Evolutionary conservation across 2,329 filamentous ascomycete species (phyloP).

Genomic region (Westerdykella sp.): DNA sequence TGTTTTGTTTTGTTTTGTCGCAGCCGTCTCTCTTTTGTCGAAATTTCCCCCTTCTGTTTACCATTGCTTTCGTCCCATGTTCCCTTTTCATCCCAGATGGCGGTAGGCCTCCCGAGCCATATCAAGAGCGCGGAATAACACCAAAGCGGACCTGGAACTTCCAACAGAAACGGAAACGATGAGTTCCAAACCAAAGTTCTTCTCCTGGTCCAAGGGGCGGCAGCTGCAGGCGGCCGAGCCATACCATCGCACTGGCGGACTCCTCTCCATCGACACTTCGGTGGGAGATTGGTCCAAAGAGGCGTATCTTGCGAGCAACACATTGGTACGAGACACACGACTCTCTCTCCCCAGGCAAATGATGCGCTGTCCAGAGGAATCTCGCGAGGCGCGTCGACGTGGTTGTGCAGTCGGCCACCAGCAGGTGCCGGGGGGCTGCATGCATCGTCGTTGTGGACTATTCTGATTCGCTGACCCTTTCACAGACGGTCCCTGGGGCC

Average conservation of each 20-base stretch:
- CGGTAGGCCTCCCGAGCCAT: no score
- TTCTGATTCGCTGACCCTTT: slow-evolving; percentile 28
- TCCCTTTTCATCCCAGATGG: slow-evolving; percentile 4
- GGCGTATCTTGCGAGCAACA: slow-evolving; percentile 8
- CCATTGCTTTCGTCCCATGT: background rate
- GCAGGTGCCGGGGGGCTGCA: slow-evolving; percentile 18
- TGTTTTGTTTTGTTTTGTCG: background rate
- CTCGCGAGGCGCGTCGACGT: slow-evolving; percentile 24
- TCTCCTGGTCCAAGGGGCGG: slow-evolving; percentile 41
- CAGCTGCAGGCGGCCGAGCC: slow-evolving; percentile 32
- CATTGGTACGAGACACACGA: slow-evolving; percentile 25
- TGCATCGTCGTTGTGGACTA: slow-evolving; percentile 24
- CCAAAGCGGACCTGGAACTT: slow-evolving; percentile 6
- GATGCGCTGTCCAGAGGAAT: slow-evolving; percentile 28
- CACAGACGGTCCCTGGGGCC: slow-evolving; percentile 18
- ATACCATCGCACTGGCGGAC: slow-evolving; percentile 34
- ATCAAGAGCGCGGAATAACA: background rate
- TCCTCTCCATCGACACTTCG: slow-evolving; percentile 33
- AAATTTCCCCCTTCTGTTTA: no score
- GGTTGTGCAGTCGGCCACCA: slow-evolving; percentile 22
- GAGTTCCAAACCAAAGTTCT: slow-evolving; percentile 39
- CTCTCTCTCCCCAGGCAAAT: slow-evolving; percentile 4
- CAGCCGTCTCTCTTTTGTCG: no score
- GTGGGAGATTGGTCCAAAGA: slow-evolving; percentile 11
- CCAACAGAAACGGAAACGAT: slow-evolving; percentile 15